These are phyloP conservation scores for Yamadazyma endophytica DNA, from an alignment of 805 yeast species.

Conservation along the genomic window DNA sequence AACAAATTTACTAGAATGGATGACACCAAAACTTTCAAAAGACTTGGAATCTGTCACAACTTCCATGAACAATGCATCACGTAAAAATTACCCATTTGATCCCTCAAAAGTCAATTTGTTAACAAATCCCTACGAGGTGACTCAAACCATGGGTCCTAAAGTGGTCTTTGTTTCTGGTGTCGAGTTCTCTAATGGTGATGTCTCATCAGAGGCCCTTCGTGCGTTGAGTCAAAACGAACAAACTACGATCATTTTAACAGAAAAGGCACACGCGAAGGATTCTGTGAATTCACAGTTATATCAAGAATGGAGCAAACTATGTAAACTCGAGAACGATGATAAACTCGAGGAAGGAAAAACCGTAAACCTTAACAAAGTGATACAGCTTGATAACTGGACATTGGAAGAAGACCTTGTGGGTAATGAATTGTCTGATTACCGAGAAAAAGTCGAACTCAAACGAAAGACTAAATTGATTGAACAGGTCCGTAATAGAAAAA, in stretches of 20 bases:
- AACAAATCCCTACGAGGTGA: slow-evolving; percentile 52
- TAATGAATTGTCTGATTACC: slow-evolving; percentile 47
- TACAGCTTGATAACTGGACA: slow-evolving; percentile 36
- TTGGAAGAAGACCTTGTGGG: slow-evolving; percentile 50
- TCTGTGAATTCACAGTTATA: slow-evolving; percentile 50
- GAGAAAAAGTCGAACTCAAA: slow-evolving; percentile 41
- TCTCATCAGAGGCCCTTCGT: slow-evolving; percentile 48
- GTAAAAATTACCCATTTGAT: slow-evolving; percentile 75
- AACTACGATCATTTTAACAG: slow-evolving; percentile 73
- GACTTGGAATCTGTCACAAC: slow-evolving; percentile 62
- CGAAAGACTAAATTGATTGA: slow-evolving; percentile 40
- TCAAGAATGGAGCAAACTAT: slow-evolving; percentile 48
- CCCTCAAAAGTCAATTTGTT: slow-evolving; percentile 55
- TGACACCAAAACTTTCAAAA: slow-evolving; percentile 80
- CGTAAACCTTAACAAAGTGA: slow-evolving; percentile 45
- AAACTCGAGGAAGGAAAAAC: slow-evolving; percentile 57
- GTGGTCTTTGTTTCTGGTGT: slow-evolving; percentile 75
- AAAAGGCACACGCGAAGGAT: slow-evolving; percentile 42
- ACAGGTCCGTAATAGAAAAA: slow-evolving; percentile 38
- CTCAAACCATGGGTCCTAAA: slow-evolving; percentile 61
- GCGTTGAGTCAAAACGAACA: slow-evolving; percentile 60
- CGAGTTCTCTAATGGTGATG: slow-evolving; percentile 60
- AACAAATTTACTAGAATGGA: slow-evolving; percentile 91
- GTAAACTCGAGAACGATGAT: slow-evolving; percentile 30
- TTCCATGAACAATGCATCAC: slow-evolving; percentile 21